Percentiles rank a stretch among this genome's conserved stretches.
These are phyloP conservation scores for Candida oleophila DNA, from an alignment of 805 yeast species.

Conservation along the genomic window DNA sequence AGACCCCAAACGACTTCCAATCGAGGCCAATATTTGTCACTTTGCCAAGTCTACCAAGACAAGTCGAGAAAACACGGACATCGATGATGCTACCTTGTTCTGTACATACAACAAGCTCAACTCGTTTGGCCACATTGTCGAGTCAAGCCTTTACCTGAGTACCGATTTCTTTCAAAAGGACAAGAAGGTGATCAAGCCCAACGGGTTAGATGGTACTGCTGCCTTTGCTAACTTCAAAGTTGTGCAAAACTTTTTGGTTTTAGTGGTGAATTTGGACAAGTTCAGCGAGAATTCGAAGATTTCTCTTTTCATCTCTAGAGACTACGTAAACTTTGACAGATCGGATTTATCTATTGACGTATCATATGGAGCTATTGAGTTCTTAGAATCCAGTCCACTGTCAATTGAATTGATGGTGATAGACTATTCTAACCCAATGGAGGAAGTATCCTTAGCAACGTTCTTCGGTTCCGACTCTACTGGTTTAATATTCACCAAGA, in stretches of 20 bases:
- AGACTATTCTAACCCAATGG: conserved; percentile 16
- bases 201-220: conserved; percentile 27
- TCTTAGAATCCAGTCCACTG: conserved; percentile 39
- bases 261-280: conserved; percentile 41
- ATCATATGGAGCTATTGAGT: conserved; percentile 32
- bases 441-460: conserved; percentile 23
- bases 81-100: conserved; percentile 7
- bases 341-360: conserved; percentile 41
- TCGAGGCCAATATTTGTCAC: conserved; percentile 26
- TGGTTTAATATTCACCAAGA: conserved; percentile 49
- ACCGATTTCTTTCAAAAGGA: conserved; percentile 42
- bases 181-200: conserved; percentile 21
- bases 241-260: conserved; percentile 41
- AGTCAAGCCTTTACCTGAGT: conserved; percentile 38
- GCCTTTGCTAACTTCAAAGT: conserved; percentile 32
- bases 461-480: conserved; percentile 56
- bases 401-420: conserved; percentile 30
- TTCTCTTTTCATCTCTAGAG: conserved; percentile 46
- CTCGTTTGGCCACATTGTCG: conserved; percentile 39
- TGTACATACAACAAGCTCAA: conserved; percentile 32
- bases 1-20: conserved; percentile 25
- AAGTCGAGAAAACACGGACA: conserved; percentile 17
- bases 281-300: conserved; percentile 37
- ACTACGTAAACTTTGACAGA: conserved; percentile 38
- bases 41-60: conserved; percentile 31